Evolutionary conservation across 2,329 filamentous ascomycete species (phyloP).

Genomic region (Monosporascus sp.): DNA sequence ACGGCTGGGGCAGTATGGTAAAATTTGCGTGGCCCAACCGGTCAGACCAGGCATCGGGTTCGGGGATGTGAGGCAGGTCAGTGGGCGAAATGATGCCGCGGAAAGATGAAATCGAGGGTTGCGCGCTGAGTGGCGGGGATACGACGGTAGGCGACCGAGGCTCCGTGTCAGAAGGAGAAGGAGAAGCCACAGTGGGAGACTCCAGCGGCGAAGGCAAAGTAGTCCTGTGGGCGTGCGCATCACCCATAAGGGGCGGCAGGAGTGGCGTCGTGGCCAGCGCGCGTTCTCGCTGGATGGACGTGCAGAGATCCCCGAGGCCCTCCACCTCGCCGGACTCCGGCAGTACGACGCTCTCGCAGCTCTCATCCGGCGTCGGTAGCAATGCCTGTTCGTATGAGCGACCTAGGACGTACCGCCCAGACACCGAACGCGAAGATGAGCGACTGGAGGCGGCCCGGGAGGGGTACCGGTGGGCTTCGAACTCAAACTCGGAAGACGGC

Average conservation of each 20-base stretch:
- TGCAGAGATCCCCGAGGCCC: conserved; percentile 43
- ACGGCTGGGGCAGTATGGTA: conserved; percentile 77
- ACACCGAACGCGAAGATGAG: conserved; percentile 70
- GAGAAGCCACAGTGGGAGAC: conserved; percentile 72
- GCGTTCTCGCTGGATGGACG: conserved; percentile 52
- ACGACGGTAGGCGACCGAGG: conserved; percentile 37
- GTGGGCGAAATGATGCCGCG: conserved; percentile 36
- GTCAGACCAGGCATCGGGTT: conserved; percentile 76
- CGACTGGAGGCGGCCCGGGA: conserved; percentile 67
- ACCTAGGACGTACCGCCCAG: conserved; percentile 42
- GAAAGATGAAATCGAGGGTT: conserved; percentile 74
- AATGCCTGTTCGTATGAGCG: conserved; percentile 46
- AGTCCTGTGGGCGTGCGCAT: conserved; percentile 45
- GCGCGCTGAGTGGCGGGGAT: conserved; percentile 71
- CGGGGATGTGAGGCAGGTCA: conserved; percentile 45
- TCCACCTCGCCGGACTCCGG: conserved; percentile 47
- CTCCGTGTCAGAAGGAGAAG: conserved; percentile 30
- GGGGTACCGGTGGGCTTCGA: conserved; percentile 67
- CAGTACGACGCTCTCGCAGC: conserved; percentile 48
- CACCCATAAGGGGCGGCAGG: conserved; percentile 73
- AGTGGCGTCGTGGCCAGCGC: conserved; percentile 73
- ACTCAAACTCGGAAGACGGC: conserved; percentile 75
- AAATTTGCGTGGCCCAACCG: conserved; percentile 91
- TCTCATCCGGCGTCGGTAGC: conserved; percentile 59
- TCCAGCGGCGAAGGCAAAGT: conserved; percentile 72